A percentile compares a stretch with the other conserved stretches of the same genome.
phyloP scores from a whole-genome alignment of 805 yeast species.

The Wickerhamomyces hampshirensis region DNA sequence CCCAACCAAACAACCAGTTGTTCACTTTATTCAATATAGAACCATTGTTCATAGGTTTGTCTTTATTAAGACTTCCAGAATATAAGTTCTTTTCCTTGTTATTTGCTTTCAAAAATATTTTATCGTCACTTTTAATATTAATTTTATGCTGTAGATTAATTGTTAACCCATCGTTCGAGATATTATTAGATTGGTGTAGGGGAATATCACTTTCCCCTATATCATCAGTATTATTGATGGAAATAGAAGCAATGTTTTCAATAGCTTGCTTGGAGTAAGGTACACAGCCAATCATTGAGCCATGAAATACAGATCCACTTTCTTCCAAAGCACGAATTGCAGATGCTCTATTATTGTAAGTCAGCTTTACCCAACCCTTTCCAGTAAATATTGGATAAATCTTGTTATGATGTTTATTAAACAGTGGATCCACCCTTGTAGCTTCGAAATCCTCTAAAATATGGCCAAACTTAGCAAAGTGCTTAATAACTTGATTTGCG shows the following conservation, averaged over 20 bases:
- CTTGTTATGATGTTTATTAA: conserved; percentile 14
- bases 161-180: conserved; percentile 12
- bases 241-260: conserved; percentile 49
- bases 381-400: conserved; percentile 76
- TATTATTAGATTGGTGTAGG: conserved; percentile 9
- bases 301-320: conserved; percentile 69
- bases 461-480: conserved; percentile 74
- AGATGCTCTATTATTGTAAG: conserved; percentile 68
- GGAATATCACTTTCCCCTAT: conserved; percentile 35
- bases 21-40: conserved; percentile 31
- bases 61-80: conserved; percentile 25
- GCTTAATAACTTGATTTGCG: conserved; percentile 61
- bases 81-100: conserved; percentile 15
- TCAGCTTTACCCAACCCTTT: conserved; percentile 84
- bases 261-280: conserved; percentile 60
- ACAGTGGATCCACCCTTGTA: conserved; percentile 24
- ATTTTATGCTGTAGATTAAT: conserved; percentile 25
- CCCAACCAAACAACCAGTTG: conserved; percentile 54
- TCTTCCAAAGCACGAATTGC: conserved; percentile 84
- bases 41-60: conserved; percentile 12
- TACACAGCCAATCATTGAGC: conserved; percentile 59
- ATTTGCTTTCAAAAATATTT: conserved; percentile 29
- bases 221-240: conserved; percentile 40
- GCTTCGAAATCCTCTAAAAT: conserved; percentile 71
- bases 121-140: conserved; percentile 38